These are phyloP conservation scores for Sequoiadendron giganteum DNA, from an alignment of 75 land plant species.

Conservation along the genomic window DNA sequence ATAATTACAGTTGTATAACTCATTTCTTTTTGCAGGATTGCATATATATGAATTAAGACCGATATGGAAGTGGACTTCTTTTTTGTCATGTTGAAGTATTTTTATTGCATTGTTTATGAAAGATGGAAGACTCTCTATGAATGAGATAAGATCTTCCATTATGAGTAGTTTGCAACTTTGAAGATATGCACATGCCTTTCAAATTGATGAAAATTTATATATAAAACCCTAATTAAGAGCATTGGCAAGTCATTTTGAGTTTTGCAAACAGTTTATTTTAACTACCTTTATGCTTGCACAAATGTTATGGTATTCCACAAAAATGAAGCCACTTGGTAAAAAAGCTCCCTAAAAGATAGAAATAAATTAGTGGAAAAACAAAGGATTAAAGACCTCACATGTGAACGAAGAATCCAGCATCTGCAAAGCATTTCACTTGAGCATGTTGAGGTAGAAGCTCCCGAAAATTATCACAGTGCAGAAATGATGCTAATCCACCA, in stretches of 20 bases:
- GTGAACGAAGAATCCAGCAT: slow-evolving; percentile 87
- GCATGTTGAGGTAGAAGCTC: slow-evolving; percentile 47
- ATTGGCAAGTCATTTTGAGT: neutral
- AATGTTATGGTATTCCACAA: neutral
- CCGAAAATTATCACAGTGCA: slow-evolving; percentile 81
- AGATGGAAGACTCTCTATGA: neutral
- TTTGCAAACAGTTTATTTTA: neutral
- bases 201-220: neutral
- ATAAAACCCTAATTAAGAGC: neutral
- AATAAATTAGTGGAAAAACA: neutral
- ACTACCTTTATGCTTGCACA: neutral
- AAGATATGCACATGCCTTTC: neutral
- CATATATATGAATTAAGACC: too few relatives aligned
- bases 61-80: neutral
- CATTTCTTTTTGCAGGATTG: too few relatives aligned
- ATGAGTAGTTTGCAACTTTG: neutral
- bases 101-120: neutral
- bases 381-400: slow-evolving; percentile 35
- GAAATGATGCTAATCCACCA: slow-evolving; percentile 83
- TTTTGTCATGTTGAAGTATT: neutral
- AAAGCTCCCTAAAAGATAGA: neutral
- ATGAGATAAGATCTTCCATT: neutral
- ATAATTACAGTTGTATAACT: too few relatives aligned
- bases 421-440: slow-evolving; percentile 85
- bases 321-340: neutral